These are phyloP conservation scores for Choiromyces venosus DNA, from an alignment of 495 filamentous ascomycete genomes.

Conservation along the genomic window DNA sequence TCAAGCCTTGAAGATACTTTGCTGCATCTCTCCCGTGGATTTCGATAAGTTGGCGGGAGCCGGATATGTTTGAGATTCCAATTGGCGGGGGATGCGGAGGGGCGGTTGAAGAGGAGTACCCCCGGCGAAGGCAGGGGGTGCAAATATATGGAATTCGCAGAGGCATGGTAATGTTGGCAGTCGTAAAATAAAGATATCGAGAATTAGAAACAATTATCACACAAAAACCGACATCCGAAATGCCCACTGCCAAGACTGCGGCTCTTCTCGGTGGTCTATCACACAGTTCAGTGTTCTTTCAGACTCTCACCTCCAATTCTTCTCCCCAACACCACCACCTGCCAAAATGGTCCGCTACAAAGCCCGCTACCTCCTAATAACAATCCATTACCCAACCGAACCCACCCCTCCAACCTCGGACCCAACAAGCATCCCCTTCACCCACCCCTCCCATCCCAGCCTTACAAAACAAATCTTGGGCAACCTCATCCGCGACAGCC, in stretches of 20 bases:
- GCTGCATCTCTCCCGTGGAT: constrained; percentile 71
- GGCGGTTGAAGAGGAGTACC: background rate
- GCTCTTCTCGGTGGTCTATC: no score
- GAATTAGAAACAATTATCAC: background rate
- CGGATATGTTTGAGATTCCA: constrained; percentile 52
- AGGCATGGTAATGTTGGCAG: background rate
- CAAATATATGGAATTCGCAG: background rate
- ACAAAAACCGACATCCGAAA: background rate
- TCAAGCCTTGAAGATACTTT: constrained; percentile 79
- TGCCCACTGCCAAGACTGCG: background rate
- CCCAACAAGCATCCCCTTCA: constrained; percentile 31
- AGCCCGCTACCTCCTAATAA: constrained; percentile 84
- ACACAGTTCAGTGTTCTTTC: no score
- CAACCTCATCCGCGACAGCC: constrained; percentile 61
- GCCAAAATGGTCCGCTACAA: constrained; percentile 93
- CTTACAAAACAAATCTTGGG: constrained; percentile 60
- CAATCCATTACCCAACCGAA: constrained; percentile 76
- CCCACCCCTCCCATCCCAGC: constrained; percentile 40
- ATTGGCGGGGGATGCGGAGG: constrained; percentile 44
- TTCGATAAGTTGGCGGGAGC: constrained; percentile 69
- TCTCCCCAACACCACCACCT: background rate
- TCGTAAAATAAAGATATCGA: background rate
- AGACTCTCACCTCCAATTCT: no score
- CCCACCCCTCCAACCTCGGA: constrained; percentile 39
- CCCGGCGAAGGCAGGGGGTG: background rate